phyloP scores from a whole-genome alignment of 2,329 filamentous ascomycete species.

The Calycina herbarum region DNA sequence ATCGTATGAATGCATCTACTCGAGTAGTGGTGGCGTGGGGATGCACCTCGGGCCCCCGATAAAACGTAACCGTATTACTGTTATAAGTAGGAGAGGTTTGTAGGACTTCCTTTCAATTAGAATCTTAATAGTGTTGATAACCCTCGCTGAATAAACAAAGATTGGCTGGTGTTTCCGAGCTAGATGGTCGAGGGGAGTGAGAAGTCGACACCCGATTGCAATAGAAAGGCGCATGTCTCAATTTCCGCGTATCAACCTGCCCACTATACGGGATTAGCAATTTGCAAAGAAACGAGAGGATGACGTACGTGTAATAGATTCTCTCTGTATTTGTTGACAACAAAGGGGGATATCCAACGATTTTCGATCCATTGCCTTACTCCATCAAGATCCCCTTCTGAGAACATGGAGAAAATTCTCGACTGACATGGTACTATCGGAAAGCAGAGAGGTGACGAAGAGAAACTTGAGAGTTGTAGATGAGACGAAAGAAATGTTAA shows the following conservation, averaged over 20 bases:
- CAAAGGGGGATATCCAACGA: slow-evolving; percentile 13
- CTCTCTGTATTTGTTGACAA: slow-evolving; percentile 18
- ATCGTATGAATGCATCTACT: slow-evolving; percentile 17
- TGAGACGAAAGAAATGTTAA: slow-evolving; percentile 15
- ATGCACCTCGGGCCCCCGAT: slow-evolving; percentile 14
- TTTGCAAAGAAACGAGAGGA: neutral
- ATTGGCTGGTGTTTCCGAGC: slow-evolving; percentile 12
- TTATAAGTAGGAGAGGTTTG: slow-evolving; percentile 17
- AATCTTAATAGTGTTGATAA: slow-evolving; percentile 19
- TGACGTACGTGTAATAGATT: slow-evolving; percentile 19
- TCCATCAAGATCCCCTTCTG: slow-evolving; percentile 11
- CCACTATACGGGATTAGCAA: neutral
- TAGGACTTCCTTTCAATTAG: slow-evolving; percentile 17
- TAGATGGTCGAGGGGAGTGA: slow-evolving; percentile 19
- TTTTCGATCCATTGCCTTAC: slow-evolving; percentile 9
- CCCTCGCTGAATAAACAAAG: slow-evolving; percentile 12
- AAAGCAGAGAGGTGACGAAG: slow-evolving; percentile 13
- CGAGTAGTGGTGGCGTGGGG: no score
- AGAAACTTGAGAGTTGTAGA: slow-evolving; percentile 13
- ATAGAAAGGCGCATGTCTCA: slow-evolving; percentile 12
- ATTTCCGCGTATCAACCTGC: slow-evolving; percentile 17
- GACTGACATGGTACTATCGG: slow-evolving; percentile 16
- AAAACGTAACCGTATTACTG: slow-evolving; percentile 18
- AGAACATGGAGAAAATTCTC: slow-evolving; percentile 16
- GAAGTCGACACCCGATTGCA: slow-evolving; percentile 16